phyloP scores from a whole-genome alignment of 1,284 basidiomycete species.

The Ustilago loliicola region DNA sequence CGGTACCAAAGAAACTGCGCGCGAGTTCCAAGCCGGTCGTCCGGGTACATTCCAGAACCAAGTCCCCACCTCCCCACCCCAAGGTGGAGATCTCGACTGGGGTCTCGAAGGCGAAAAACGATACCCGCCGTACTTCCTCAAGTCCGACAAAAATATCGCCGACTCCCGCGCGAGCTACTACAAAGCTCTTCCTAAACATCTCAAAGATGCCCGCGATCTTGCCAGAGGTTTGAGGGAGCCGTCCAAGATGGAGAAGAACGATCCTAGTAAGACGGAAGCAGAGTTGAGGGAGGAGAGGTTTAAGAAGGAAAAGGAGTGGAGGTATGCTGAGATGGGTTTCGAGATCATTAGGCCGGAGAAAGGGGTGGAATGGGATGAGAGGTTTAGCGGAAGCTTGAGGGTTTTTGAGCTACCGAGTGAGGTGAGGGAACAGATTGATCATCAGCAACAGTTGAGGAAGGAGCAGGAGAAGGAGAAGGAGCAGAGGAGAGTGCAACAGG shows the following conservation, averaged over 20 bases:
- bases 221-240: slow-evolving; percentile 83
- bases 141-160: slow-evolving; percentile 77
- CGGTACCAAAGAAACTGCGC: slow-evolving; percentile 72
- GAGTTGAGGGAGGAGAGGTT: slow-evolving; percentile 76
- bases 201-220: slow-evolving; percentile 83
- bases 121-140: slow-evolving; percentile 78
- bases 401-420: slow-evolving; percentile 71
- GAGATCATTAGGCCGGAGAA: slow-evolving; percentile 78
- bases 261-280: slow-evolving; percentile 87
- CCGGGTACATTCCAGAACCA: slow-evolving; percentile 28
- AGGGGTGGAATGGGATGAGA: slow-evolving; percentile 81
- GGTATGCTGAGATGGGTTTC: slow-evolving; percentile 81
- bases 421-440: slow-evolving; percentile 33
- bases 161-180: slow-evolving; percentile 84
- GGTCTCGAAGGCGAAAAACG: slow-evolving; percentile 78
- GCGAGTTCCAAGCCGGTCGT: slow-evolving; percentile 75
- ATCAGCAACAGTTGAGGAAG: slow-evolving; percentile 32
- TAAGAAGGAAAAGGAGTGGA: slow-evolving; percentile 87
- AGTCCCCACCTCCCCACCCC: slow-evolving; percentile 49
- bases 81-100: slow-evolving; percentile 80
- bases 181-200: slow-evolving; percentile 77
- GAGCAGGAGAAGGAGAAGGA: slow-evolving; percentile 23
- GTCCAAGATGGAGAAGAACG: slow-evolving; percentile 83
- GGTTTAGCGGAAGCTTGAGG: slow-evolving; percentile 78
- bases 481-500: slow-evolving; percentile 15